Base-by-base conservation (phyloP, 1,139 yeast species). In the Sugiyamaella japonica region DNA sequence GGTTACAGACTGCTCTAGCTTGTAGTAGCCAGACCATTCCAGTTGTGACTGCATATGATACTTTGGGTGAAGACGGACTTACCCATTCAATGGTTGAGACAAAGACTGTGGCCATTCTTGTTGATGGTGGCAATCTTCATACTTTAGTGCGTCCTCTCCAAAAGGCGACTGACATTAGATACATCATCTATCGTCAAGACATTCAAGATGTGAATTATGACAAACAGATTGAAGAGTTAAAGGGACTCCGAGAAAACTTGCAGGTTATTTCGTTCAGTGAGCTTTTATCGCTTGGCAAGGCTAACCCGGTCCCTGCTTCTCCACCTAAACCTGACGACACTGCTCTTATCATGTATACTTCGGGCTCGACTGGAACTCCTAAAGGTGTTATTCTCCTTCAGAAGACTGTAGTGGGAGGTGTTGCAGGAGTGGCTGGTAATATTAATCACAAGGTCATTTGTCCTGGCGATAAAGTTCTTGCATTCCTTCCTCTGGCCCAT, bases 361-460 rank as follows among this genome's bases (percentile, higher is more conserved):
- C 98, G 0, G 99, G 99, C 52, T 90, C 98, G 15, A 91, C 99
- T 15, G 99, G 99, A 66, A 84, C 85, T 60, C 99, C 99, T 66
- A 93, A 93, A 77, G 99, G 99, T 73, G 99, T 93, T 43, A 90
- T 88, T 36, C 76, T 95, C 63, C 79, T 84, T 51, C 95, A 93
- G 67, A 77, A 75, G 56, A 90, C 90, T 70, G 79, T 93, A 48
- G 72, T 90, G 52, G 86, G 96, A 12, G 96, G 96, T 65, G 71
- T 88, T 46, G 95, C 85, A 56, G 99, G 99, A 73, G 83, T 88
- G 56, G 74, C 87, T 36, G 76, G 82, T 52, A 81, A 82, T 64
- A 84, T 90, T 54, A 77, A 79, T 52, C 76, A 82, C 63, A 76
- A 76, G 34, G 63, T 76, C 53, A 81, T 89, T 53, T 72, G 70